Percentiles rank a stretch among this genome's conserved stretches.
Conservation (phyloP, 345 rosid species). For the Eucalyptus pauciflora region DNA sequence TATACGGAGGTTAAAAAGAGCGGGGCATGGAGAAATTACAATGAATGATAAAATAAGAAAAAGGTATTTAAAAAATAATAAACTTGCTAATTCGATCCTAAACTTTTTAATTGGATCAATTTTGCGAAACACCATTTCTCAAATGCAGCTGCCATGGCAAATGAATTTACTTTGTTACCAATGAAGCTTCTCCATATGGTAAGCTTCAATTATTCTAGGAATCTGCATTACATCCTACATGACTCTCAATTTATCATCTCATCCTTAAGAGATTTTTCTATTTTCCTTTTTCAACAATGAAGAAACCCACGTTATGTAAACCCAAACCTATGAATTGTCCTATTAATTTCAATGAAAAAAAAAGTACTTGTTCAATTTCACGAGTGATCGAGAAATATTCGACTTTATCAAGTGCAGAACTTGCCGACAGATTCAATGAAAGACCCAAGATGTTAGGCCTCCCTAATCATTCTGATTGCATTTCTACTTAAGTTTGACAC, state of each 20-base stretch:
- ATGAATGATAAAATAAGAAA: not conserved
- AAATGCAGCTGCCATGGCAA: not conserved
- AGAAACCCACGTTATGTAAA: not conserved
- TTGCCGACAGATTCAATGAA: not conserved
- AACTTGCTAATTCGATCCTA: accelerated
- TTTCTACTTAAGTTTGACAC: not conserved
- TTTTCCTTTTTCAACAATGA: not conserved
- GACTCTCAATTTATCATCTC: not conserved
- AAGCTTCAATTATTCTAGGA: not conserved
- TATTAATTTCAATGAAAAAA: accelerated
- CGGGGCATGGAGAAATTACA: not conserved
- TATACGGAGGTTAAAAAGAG: not conserved
- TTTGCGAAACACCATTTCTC: not conserved
- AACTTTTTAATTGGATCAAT: not conserved
- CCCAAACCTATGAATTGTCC: not conserved
- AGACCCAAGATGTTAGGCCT: not conserved
- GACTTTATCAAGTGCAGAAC: not conserved
- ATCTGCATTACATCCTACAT: not conserved
- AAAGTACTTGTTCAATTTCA: not conserved
- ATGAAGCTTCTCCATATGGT: not conserved
- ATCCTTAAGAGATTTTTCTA: not conserved
- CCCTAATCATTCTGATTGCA: not conserved
- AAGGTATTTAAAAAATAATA: too few relatives aligned
- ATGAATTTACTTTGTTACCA: not conserved
- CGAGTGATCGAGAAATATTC: not conserved